Conservation (phyloP, 2,329 filamentous ascomycete genomes). For the Paraphoma sp. region DNA sequence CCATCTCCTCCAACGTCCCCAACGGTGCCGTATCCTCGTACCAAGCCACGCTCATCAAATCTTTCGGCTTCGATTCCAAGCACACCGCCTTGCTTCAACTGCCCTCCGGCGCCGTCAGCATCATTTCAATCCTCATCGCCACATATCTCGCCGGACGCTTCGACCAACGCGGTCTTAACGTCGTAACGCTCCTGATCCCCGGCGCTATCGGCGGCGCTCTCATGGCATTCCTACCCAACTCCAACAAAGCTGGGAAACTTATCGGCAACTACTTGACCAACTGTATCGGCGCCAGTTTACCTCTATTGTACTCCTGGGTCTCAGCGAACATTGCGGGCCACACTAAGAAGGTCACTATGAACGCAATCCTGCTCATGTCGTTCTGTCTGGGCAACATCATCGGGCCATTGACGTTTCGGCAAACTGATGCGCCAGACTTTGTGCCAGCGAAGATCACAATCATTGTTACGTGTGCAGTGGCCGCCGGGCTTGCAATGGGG, state of each 20-base stretch:
- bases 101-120: conserved; percentile 29
- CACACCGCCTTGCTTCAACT: conserved; percentile 38
- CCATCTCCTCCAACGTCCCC: conserved; percentile 37
- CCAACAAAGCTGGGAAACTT: conserved; percentile 24
- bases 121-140: conserved; percentile 28
- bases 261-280: conserved; percentile 55
- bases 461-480: conserved; percentile 25
- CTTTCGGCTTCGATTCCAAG: conserved; percentile 48
- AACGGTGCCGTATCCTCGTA: conserved; percentile 49
- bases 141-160: conserved; percentile 31
- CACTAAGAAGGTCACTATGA: conserved; percentile 64
- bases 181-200: conserved; percentile 22
- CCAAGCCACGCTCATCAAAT: conserved; percentile 30
- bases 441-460: conserved; percentile 55
- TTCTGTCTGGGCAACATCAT: conserved; percentile 53
- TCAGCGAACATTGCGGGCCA: conserved; percentile 54
- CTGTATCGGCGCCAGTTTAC: conserved; percentile 44
- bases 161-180: conserved; percentile 29
- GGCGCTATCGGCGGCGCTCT: conserved; percentile 26
- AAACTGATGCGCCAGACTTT: conserved; percentile 44
- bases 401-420: conserved; percentile 50
- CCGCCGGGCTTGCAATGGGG: conserved; percentile 52
- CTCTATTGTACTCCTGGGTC: conserved; percentile 48
- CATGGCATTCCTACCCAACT: conserved; percentile 28
- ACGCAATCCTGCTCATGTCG: conserved; percentile 51